phyloP scores from a whole-genome alignment of 768 basidiomycete species.

The Mycena galopus region DNA sequence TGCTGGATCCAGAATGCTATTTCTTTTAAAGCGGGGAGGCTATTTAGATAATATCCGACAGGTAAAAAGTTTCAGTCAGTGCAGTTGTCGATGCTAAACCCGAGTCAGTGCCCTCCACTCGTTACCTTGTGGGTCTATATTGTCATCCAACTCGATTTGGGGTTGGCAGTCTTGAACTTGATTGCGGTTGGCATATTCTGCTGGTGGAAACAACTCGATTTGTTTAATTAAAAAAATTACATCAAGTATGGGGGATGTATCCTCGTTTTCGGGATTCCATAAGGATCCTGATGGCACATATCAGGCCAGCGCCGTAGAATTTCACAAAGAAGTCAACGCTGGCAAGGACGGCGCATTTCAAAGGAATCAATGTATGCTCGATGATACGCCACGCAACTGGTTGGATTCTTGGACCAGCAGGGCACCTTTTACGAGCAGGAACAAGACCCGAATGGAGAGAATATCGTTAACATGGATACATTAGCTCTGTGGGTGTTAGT shows the following conservation, averaged over 20 bases:
- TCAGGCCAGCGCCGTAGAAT: slow-evolving; percentile 7
- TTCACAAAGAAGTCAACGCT: slow-evolving; percentile 20
- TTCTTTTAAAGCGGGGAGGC: slow-evolving; percentile 74
- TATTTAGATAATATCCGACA: slow-evolving; percentile 83
- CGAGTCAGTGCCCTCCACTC: slow-evolving; percentile 76
- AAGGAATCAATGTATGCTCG: slow-evolving; percentile 70
- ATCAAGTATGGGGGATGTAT: not conserved
- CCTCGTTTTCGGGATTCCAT: not conserved
- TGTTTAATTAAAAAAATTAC: slow-evolving; percentile 45
- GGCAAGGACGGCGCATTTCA: slow-evolving; percentile 11
- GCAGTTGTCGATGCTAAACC: not conserved
- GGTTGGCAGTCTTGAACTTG: slow-evolving; percentile 71
- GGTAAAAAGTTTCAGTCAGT: slow-evolving; percentile 54
- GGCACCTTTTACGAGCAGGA: slow-evolving; percentile 86
- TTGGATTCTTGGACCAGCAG: slow-evolving; percentile 68
- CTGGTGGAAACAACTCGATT: slow-evolving; percentile 72
- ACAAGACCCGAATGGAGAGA: not conserved
- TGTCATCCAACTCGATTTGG: slow-evolving; percentile 77
- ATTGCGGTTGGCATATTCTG: slow-evolving; percentile 65
- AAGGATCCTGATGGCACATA: not conserved
- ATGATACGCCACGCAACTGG: slow-evolving; percentile 79
- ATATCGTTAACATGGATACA: slow-evolving; percentile 31
- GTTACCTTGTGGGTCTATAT: slow-evolving; percentile 85
- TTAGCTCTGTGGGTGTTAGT: slow-evolving; percentile 35
- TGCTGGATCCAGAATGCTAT: slow-evolving; percentile 77